Base-by-base conservation (phyloP, 164 flowering plant species). In the Litsea cubeba region DNA sequence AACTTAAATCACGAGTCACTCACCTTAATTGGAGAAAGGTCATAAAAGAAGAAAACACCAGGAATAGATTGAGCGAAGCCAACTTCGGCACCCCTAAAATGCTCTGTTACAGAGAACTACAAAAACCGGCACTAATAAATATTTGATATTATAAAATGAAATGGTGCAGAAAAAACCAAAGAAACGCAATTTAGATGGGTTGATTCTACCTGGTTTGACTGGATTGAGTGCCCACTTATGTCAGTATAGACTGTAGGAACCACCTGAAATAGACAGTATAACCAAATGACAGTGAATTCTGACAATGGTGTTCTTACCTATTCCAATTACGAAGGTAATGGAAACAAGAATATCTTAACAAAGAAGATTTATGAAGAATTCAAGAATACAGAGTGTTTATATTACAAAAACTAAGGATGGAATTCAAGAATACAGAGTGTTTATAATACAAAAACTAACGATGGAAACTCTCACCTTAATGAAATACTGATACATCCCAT, bases 41-140 rank as follows among this genome's bases (percentile, higher is more conserved):
- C 96, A 79, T 89, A 88, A 66, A 84, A 83, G 87, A 91, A 88
- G 85, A 84, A 89, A 64, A 89, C 85, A 79, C 96, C 96, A 57
- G 91, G 89, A 79, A 71, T 82, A 40, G 87, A 68, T 20, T 78
- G 83, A 65, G 50, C 64, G 66, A 62, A 82, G 71, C 84, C 87
- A 28, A 67, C 50, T 14, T 86, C 87, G 12, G 83, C 65, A 72
- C 72, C 74, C 77, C 81, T 85, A 62, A 85, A 91, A 83, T 91
- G 92, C 82, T 90, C 93, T 4, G 93, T 91, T 63, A 91, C 92
- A 62, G 96, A 91, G 75, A 86, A 91, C 93, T 91, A 88, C 77
- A 75, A 11, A 75, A 67, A 8, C 35, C 51, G 15, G 15, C 22
- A 14, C 40, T 3, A 66, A 66, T 30, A 15, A 3, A 66, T 35